Evolutionary conservation across 2,329 filamentous ascomycete genomes (phyloP).

Genomic region (Akanthomyces muscarius): DNA sequence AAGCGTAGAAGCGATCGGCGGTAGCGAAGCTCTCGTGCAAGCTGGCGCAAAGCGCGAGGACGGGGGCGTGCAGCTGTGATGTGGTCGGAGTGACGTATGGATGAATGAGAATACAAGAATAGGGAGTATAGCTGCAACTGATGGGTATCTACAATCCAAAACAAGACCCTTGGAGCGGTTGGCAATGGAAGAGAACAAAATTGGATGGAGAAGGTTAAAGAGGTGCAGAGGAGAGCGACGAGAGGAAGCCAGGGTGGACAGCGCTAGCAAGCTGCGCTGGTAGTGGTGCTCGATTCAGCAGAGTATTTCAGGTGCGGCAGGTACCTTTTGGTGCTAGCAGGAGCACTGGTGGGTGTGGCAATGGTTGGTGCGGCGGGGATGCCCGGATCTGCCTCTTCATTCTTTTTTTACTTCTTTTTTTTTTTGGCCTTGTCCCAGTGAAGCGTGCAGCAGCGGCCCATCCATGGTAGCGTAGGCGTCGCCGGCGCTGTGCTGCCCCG

Average conservation of each 20-base stretch:
- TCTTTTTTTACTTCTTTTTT: not conserved
- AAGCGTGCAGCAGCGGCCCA: no score
- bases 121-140: not conserved
- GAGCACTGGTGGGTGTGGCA: not conserved
- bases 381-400: constrained; percentile 2
- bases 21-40: not conserved
- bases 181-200: not conserved
- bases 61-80: not conserved
- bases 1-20: not conserved
- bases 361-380: not conserved
- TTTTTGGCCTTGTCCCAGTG: not conserved
- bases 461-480: no score
- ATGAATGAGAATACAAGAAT: not conserved
- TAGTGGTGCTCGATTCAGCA: not conserved
- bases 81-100: not conserved
- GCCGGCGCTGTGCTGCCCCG: not conserved
- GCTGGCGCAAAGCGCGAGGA: not conserved
- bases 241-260: not conserved
- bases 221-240: not conserved
- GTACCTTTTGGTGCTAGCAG: not conserved
- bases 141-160: not conserved
- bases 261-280: not conserved
- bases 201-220: not conserved
- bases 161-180: not conserved
- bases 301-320: not conserved